Base-by-base conservation (phyloP, 345 rosid genomes). In the Eucalyptus microcorys region DNA sequence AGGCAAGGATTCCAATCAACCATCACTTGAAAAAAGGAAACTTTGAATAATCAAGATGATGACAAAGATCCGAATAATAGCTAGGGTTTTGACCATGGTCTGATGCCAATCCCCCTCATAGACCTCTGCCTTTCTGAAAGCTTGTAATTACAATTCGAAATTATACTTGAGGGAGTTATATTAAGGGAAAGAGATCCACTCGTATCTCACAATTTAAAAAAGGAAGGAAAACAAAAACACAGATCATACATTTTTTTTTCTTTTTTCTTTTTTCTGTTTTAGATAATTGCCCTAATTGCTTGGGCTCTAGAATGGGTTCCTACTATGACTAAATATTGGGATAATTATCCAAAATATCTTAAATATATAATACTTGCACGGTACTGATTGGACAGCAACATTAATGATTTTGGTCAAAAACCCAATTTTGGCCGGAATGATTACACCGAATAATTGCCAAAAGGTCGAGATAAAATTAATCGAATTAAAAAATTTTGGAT, bases 251-350 rank as follows among this genome's bases (percentile, higher is more conserved):
- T 15, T 64, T 4, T 61, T 61, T 6, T 61, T 61, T 14, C 12
- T 61, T 61, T 4, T 0, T 7, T n/a, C 0, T 64, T n/a, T 64
- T 64, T 64, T 16, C 9, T n/a, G 8, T n/a, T 64, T 8, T n/a
- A 15, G 40, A 15, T 64, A n/a, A 64, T n/a, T 64, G 40, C 76
- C 37, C 40, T 64, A 64, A n/a, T 64, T 64, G 16, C 21, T 64
- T n/a, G 10, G 37, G 40, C 76, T 64, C 76, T n/a, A 64, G 34
- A n/a, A 15, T 76, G 30, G 84, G 84, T 76, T 42, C 42, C 47
- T 21, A 76, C 83, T 40, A 37, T 37, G 27, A 76, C 83, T 76
- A 10, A 14, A 64, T 7, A 64, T 64, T n/a, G 17, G 19, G 21
- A 64, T 14, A 64, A 64, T 64, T 14, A 64, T 64, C 40, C 10